Conservation (phyloP, 345 rosid genomes). For the Euphorbia tirucalli region DNA sequence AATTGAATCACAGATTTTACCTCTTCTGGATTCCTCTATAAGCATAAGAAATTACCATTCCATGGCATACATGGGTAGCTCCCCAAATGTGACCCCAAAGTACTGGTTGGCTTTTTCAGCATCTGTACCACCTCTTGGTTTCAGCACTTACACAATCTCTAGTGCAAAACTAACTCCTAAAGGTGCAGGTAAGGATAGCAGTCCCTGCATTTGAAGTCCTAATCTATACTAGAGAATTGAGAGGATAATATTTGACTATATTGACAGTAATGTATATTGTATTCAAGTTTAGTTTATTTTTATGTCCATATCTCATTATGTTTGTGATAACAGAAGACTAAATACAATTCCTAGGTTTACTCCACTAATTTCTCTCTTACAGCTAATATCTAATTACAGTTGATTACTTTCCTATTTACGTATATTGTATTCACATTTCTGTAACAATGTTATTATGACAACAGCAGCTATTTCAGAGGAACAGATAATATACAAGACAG, state of each 20-base stretch:
- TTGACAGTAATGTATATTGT: constrained; percentile 13
- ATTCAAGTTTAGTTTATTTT: constrained; percentile 15
- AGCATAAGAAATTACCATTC: constrained; percentile 53
- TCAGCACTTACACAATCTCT: constrained; percentile 70
- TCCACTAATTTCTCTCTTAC: too few relatives aligned
- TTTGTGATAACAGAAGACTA: too few relatives aligned
- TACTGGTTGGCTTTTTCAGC: constrained; percentile 82
- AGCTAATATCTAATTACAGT: too few relatives aligned
- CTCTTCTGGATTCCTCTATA: constrained; percentile 50
- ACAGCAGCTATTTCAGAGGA: constrained; percentile 18
- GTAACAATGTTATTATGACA: too few relatives aligned
- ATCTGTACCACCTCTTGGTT: constrained; percentile 88
- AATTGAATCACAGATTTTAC: constrained; percentile 76
- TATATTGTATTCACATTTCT: too few relatives aligned
- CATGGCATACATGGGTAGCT: constrained; percentile 63
- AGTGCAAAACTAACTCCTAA: constrained; percentile 32
- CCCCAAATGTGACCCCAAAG: constrained; percentile 50
- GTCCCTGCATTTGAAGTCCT: neutral
- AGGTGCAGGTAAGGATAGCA: constrained; percentile 46
- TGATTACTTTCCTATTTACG: too few relatives aligned
- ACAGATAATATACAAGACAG: constrained; percentile 23
- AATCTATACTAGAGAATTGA: neutral
- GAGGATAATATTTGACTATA: constrained; percentile 1
- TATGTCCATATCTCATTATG: neutral
- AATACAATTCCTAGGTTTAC: too few relatives aligned